These are phyloP conservation scores for Eimeria zaria DNA, from an alignment of 169 alveolate species.

Conservation along the genomic window DNA sequence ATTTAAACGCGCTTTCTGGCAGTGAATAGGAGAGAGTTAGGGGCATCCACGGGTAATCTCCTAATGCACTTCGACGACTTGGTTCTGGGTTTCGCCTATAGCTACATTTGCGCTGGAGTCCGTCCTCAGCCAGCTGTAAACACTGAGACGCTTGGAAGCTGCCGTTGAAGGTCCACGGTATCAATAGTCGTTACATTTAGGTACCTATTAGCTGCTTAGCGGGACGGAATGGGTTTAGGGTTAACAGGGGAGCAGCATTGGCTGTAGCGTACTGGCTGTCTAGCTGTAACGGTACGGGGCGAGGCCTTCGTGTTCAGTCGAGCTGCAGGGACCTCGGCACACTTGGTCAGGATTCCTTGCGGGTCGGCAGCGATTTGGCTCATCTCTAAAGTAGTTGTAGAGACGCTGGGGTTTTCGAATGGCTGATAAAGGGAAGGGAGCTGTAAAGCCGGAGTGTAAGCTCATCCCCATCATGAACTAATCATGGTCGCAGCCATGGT, in stretches of 20 bases:
- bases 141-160: background rate
- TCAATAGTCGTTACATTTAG: background rate
- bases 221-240: background rate
- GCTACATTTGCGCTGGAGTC: no score
- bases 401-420: constrained; percentile 41
- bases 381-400: constrained; percentile 46
- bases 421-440: constrained; percentile 22
- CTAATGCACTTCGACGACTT: no score
- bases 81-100: background rate
- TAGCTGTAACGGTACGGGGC: constrained; percentile 13
- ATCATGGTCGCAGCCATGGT: background rate
- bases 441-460: background rate
- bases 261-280: constrained; percentile 1
- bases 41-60: no score
- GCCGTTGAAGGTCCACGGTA: background rate
- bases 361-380: background rate
- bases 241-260: background rate
- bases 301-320: constrained; percentile 33
- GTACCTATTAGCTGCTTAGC: background rate
- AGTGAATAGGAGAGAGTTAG: no score
- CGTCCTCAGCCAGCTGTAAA: no score
- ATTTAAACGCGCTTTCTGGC: no score
- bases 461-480: background rate
- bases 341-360: background rate
- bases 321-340: background rate